Evolutionary conservation across 2,329 filamentous ascomycete species (phyloP), one percentile per base, ranked within the genome.

Genomic region (Fusarium sororula): DNA sequence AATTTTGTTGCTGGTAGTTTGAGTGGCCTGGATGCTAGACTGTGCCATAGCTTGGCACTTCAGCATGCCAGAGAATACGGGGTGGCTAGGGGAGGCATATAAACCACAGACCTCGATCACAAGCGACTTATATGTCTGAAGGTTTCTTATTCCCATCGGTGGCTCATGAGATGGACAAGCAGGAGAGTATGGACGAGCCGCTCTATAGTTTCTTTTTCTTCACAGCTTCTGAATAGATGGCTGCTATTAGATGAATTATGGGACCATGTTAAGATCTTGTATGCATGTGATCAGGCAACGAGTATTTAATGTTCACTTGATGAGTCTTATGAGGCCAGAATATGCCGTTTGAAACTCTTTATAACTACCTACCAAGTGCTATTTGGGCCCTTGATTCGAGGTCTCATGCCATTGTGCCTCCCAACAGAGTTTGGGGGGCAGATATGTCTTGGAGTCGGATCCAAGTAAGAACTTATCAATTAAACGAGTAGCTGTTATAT

Each of bases 171-270:
- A 74, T 66, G 74, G 68, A 63, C 51, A 56, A 66, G 57, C 38
- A 72, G 70, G 68, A 68, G 63, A 55, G 61, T 71, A 78, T 79
- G 74, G 76, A 75, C 68, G 70, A 76, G 68, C 64, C 67, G 70
- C 77, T 78, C 64, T 77, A 71, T 76, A 77, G 68, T 78, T 76
- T 76, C 62, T 42, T 66, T 69, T 68, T 63, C 64, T 73, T 70
- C 61, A 30, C 72, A 78, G 75, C 75, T 69, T 75, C 76, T 70
- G 58, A 78, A 80, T 80, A 78, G 77, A 79, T 75, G 64, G 72
- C 78, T 79, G 74, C 71, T 68, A 66, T 62, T 72, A 62, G 70
- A 78, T 62, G 44, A 64, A 58, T 47, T 32, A 66, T 42, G 39
- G 39, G 50, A 63, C n/a, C 32, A 56, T 69, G 60, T 53, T 51